These are phyloP conservation scores for Gelatoporia subvermispora DNA, from an alignment of 768 basidiomycete species.

Conservation along the genomic window DNA sequence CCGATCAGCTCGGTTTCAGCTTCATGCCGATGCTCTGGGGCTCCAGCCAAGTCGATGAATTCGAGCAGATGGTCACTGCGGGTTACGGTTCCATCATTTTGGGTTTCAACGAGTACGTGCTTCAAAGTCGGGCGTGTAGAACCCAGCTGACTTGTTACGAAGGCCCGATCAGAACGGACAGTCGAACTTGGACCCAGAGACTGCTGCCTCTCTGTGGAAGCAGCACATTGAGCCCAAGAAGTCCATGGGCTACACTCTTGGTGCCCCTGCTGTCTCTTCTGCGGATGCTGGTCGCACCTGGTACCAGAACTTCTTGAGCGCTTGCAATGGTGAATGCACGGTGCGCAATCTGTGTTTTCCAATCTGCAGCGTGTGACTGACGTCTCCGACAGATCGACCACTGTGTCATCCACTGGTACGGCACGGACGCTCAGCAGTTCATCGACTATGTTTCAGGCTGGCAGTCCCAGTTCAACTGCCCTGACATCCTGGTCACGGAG, in stretches of 20 bases:
- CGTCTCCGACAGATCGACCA: constrained; percentile 40
- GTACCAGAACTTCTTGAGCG: constrained; percentile 54
- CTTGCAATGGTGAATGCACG: constrained; percentile 35
- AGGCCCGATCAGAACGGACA: constrained; percentile 70
- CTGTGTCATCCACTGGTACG: constrained; percentile 70
- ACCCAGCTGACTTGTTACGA: constrained; percentile 3
- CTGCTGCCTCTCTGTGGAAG: constrained; percentile 54
- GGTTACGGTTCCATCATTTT: constrained; percentile 50
- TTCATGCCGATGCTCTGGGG: constrained; percentile 74
- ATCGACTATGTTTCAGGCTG: constrained; percentile 45
- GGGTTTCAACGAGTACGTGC: constrained; percentile 71
- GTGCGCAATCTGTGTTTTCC: not conserved
- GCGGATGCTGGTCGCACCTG: constrained; percentile 55
- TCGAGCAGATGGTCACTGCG: constrained; percentile 38
- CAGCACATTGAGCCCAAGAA: constrained; percentile 56
- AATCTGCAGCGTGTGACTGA: not conserved
- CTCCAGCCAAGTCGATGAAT: constrained; percentile 41
- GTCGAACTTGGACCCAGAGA: constrained; percentile 49
- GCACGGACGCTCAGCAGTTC: constrained; percentile 41
- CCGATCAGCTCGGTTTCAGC: constrained; percentile 42
- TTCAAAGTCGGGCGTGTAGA: constrained; percentile 25
- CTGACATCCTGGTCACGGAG: constrained; percentile 60
- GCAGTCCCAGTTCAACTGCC: constrained; percentile 35
- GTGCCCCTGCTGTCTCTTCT: constrained; percentile 67
- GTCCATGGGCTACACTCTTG: constrained; percentile 48